Evolutionary conservation across 345 rosid species (phyloP).

Genomic region (Arabidopsis suecica): DNA sequence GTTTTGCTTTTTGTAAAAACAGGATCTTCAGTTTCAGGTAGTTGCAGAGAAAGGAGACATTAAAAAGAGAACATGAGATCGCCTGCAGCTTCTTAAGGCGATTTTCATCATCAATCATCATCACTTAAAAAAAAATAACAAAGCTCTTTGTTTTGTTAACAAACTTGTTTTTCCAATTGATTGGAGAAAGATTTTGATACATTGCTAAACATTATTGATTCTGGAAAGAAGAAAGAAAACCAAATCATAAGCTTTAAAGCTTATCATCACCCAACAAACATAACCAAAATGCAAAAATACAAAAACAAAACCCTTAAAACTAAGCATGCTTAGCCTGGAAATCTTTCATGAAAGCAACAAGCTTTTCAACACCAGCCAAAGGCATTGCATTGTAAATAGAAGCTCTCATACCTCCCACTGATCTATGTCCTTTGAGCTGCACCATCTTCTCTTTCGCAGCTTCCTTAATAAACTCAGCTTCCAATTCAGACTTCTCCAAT

Average conservation of each 20-base stretch:
- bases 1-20: background rate
- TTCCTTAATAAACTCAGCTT: slow-evolving; percentile 88
- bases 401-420: slow-evolving; percentile 98
- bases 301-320: background rate
- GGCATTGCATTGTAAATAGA: slow-evolving; percentile 99
- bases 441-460: slow-evolving; percentile 95
- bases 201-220: slow-evolving; percentile 26
- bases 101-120: background rate
- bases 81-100: background rate
- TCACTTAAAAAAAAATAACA: background rate
- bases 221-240: background rate
- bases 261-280: slow-evolving; percentile 33
- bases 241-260: slow-evolving; percentile 31
- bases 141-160: slow-evolving; percentile 20
- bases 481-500: slow-evolving; percentile 82
- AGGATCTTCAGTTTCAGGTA: slow-evolving; percentile 15
- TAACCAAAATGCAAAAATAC: slow-evolving; percentile 14
- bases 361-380: slow-evolving; percentile 83
- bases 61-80: slow-evolving; percentile 18
- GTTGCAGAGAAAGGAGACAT: background rate
- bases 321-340: slow-evolving; percentile 90
- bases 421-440: slow-evolving; percentile 95
- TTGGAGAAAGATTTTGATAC: slow-evolving; percentile 25
- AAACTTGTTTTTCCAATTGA: slow-evolving; percentile 8
- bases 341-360: slow-evolving; percentile 98